Base-by-base conservation (phyloP, 352 stramenopile species). In the Phytopythium montanum region DNA sequence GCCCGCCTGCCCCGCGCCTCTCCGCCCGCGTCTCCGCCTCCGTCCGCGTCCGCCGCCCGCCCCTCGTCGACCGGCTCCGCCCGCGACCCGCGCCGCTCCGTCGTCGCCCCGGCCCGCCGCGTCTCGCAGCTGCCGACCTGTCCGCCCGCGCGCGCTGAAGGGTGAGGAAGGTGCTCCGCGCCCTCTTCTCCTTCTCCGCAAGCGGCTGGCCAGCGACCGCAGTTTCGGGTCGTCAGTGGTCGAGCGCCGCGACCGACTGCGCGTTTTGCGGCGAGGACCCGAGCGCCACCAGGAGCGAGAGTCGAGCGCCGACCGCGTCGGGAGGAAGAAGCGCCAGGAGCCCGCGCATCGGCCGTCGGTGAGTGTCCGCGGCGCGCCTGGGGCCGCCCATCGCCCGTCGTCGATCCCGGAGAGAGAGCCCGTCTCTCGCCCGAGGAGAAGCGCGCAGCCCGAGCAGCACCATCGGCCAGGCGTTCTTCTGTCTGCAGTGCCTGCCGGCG, bases 401-500 rank as follows among this genome's bases (percentile, higher is more conserved):
- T 54, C n/a, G 26, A 54, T 54, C 44, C 26, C 25, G 25, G 44
- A 18, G 45, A 19, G 45, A 33, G 23, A n/a, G 29, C 8, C 29
- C 8, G 33, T 42, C 31, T 28, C n/a, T 39, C 34, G 21, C 3
- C 21, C 58, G 46, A 57, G 33, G 44, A 61, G 45, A 66, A 64
- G 60, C 65, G 60, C 59, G 56, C 61, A 58, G 61, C 59, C 50
- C 60, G 41, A 66, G 49, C 59, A 72, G 60, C 72, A 85, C 59
- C 61, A 85, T 85, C 67, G 75, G 75, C 34, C 75, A 85, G 65
- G 72, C 70, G 45, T 78, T 78, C 62, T 72, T 81, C 56, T 85
- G 75, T 55, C 70, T 85, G 49, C 75, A 85, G 65, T 44, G 62
- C 57, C 59, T 59, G 59, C 70, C 67, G 39, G 69, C 62, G 62